Evolutionary conservation across 2,329 filamentous ascomycete species (phyloP), one percentile per base, ranked within the genome.

Genomic region (Phaeoacremonium minimum): DNA sequence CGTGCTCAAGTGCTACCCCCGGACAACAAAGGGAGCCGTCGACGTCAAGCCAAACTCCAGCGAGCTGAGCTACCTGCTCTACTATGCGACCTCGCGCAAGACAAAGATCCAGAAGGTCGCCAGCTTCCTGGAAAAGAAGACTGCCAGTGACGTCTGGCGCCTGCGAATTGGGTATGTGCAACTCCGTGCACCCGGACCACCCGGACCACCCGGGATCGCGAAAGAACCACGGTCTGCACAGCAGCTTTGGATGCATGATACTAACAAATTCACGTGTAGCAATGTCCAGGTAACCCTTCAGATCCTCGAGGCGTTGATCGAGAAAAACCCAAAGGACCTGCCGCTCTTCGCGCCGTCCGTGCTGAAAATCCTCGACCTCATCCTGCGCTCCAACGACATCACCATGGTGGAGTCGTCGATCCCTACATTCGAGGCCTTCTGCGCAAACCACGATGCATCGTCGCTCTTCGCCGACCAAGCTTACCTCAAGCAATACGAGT

Each of bases 71-170:
- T 97, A 97, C 60, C 78, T 98, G 46, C 80, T 97, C 37, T 97
- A 95, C 74, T 97, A 98, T 70, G 89, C 87, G 43, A 94, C 87
- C 57, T 95, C 90, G 50, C 87, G 91, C 42, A 83, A 88, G 47
- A 91, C 87, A 64, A 98, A 97, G 73, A 81, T 97, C 51, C 87
- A 93, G 55, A 98, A 98, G 66, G 90, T 98, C 48, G 89, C 88
- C 60, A 82, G 81, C 50, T 98, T 96, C 57, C 74, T 98, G 46
- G 90, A 97, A 68, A 94, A 91, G 71, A 88, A 91, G 69, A 93
- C 88, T 15, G 86, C 86, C 43, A 84, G 81, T 55, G 93, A 98
- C 69, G 88, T 96, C 47, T 94, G 85, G 80, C 85, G 87, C 56
- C 77, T 80, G 60, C 83, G 88, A 55, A 87, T 93, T 56, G 90